These are phyloP conservation scores for Scheffersomyces illinoinensis DNA, from an alignment of 1,139 yeast species.

Conservation along the genomic window DNA sequence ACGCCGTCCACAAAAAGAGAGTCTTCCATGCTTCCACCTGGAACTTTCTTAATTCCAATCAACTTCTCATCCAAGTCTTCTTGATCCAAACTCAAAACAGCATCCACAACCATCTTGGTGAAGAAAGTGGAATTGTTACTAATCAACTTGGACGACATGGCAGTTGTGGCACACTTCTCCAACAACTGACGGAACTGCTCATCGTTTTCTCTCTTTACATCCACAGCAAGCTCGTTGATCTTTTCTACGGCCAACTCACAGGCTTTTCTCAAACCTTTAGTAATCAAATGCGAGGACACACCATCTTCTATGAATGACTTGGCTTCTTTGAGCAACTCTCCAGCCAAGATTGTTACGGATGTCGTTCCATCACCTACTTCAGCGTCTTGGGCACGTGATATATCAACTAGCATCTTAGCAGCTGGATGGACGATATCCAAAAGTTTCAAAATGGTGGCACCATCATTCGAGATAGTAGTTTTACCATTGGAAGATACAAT, in stretches of 20 bases:
- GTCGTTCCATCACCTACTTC: slow-evolving; percentile 99
- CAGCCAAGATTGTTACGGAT: slow-evolving; percentile 90
- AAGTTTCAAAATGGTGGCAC: slow-evolving; percentile 91
- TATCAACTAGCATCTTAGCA: slow-evolving; percentile 91
- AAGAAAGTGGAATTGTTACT: slow-evolving; percentile 84
- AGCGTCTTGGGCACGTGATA: slow-evolving; percentile 95
- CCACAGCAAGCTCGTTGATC: slow-evolving; percentile 74
- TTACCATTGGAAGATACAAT: slow-evolving; percentile 81
- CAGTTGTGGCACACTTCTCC: slow-evolving; percentile 93
- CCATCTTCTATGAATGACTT: slow-evolving; percentile 93
- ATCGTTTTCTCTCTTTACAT: slow-evolving; percentile 50
- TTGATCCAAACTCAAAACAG: slow-evolving; percentile 84
- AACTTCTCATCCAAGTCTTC: slow-evolving; percentile 82
- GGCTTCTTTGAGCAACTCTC: slow-evolving; percentile 90
- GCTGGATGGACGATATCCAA: slow-evolving; percentile 98
- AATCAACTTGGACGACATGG: slow-evolving; percentile 94
- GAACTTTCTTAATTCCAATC: slow-evolving; percentile 91
- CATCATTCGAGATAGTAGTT: slow-evolving; percentile 96
- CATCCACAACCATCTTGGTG: slow-evolving; percentile 95
- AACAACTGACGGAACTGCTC: slow-evolving; percentile 70
- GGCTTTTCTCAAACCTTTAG: slow-evolving; percentile 87
- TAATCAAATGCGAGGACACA: slow-evolving; percentile 83
- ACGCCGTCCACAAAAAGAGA: slow-evolving; percentile 89
- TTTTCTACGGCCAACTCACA: slow-evolving; percentile 72
- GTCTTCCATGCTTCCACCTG: slow-evolving; percentile 97